Conservation (phyloP, 192 early-diverging fungal species). For the Borealophlyctis nickersoniae region DNA sequence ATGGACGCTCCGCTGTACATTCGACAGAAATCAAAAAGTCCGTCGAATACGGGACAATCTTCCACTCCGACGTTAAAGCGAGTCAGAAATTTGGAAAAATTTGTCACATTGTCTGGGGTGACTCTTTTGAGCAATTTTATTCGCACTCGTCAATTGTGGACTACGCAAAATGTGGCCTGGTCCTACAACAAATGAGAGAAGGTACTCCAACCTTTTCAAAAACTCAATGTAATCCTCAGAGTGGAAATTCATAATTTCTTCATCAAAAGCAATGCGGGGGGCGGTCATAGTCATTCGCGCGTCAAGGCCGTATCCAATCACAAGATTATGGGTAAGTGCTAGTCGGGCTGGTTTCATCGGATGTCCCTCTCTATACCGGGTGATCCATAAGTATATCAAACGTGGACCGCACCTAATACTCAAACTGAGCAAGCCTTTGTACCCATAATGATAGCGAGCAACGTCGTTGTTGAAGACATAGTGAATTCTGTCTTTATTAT, state of each 20-base stretch:
- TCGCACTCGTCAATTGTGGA: neutral
- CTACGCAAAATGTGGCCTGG: neutral
- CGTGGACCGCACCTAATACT: neutral
- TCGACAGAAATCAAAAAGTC: constrained; percentile 89
- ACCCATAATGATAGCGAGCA: constrained; percentile 82
- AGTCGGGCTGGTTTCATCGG: constrained; percentile 98
- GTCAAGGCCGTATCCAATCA: constrained; percentile 88
- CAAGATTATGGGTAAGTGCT: constrained; percentile 88
- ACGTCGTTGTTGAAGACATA: constrained; percentile 64
- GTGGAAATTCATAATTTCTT: constrained; percentile 92
- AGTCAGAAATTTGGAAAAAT: constrained; percentile 37
- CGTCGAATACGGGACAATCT: constrained; percentile 97
- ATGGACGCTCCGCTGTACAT: constrained; percentile 91
- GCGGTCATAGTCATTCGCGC: constrained; percentile 84
- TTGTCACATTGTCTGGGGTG: constrained; percentile 48
- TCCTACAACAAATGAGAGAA: neutral
- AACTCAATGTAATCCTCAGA: constrained; percentile 91
- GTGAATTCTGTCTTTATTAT: constrained; percentile 44
- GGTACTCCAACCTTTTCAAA: constrained; percentile 48
- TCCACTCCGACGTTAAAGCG: constrained; percentile 78
- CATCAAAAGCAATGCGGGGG: constrained; percentile 78
- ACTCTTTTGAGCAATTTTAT: constrained; percentile 25
- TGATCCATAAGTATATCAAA: neutral
- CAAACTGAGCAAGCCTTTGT: neutral
- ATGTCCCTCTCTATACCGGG: constrained; percentile 62